These are phyloP conservation scores for Epichloe gansuensis DNA, from an alignment of 2,329 filamentous ascomycete species.

Conservation along the genomic window DNA sequence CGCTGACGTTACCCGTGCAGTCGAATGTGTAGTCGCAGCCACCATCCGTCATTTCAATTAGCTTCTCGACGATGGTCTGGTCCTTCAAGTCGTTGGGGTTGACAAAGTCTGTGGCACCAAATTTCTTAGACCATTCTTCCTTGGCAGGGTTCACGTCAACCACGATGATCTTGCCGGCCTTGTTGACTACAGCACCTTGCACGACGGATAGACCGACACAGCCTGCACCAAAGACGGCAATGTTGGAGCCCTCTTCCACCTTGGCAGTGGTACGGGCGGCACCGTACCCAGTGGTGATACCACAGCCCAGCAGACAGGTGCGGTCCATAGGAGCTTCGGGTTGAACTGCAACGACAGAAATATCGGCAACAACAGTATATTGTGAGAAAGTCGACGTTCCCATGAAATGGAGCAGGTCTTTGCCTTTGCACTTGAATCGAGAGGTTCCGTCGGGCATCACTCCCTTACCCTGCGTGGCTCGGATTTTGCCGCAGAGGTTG, in stretches of 20 bases:
- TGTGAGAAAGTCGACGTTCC: constrained; percentile 97
- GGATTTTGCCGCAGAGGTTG: constrained; percentile 97
- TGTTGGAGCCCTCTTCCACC: constrained; percentile 77
- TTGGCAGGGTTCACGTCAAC: constrained; percentile 73
- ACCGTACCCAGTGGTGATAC: constrained; percentile 97
- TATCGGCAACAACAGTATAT: constrained; percentile 97
- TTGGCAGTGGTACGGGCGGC: constrained; percentile 88
- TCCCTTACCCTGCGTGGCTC: constrained; percentile 88
- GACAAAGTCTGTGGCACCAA: constrained; percentile 93
- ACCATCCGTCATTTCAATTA: constrained; percentile 95
- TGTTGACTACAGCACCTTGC: constrained; percentile 80
- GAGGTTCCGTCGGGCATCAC: constrained; percentile 96
- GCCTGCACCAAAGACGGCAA: constrained; percentile 89
- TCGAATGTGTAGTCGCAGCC: constrained; percentile 99
- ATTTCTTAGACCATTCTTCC: constrained; percentile 86
- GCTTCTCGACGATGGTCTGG: constrained; percentile 79
- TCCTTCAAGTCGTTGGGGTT: constrained; percentile 72
- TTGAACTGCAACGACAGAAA: constrained; percentile 91
- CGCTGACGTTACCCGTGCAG: constrained; percentile 92
- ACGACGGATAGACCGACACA: constrained; percentile 94
- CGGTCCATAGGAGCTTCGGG: constrained; percentile 87
- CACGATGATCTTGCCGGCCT: constrained; percentile 65
- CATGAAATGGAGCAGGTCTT: constrained; percentile 98
- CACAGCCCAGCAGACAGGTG: constrained; percentile 90
- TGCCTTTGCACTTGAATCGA: constrained; percentile 87